These are phyloP conservation scores for Strigomonas culicis DNA, from an alignment of 208 protist species.

Conservation along the genomic window DNA sequence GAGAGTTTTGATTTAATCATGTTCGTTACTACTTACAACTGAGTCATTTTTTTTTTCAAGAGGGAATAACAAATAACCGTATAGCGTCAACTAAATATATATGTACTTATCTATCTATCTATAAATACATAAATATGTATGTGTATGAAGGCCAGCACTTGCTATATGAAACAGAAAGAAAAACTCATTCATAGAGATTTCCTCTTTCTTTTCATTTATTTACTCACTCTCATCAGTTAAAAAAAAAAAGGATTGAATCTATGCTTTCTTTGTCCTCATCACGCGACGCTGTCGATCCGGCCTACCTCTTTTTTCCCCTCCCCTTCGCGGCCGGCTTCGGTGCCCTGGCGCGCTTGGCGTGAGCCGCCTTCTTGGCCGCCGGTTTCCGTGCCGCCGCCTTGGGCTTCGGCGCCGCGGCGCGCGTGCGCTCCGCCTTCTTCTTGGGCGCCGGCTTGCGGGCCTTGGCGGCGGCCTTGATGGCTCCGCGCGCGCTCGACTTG, in stretches of 20 bases:
- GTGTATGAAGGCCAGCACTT: constrained; percentile 5
- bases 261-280: too few species aligned
- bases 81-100: too few species aligned
- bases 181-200: neutral
- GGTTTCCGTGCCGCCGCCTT: constrained; percentile 32
- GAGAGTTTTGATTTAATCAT: too few species aligned
- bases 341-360: too few species aligned
- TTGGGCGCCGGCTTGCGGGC: constrained; percentile 14
- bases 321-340: constrained; percentile 20
- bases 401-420: constrained; percentile 12
- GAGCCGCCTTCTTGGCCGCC: constrained; percentile 24
- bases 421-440: constrained; percentile 11
- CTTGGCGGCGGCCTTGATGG: constrained; percentile 24
- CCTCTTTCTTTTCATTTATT: too few species aligned
- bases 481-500: constrained; percentile 3
- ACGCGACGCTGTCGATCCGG: neutral
- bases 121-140: constrained; percentile 2
- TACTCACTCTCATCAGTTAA: too few species aligned
- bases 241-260: too few species aligned
- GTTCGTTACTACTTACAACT: too few species aligned
- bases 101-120: neutral
- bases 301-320: constrained; percentile 43
- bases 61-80: too few species aligned
- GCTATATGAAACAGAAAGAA: constrained; percentile 8
- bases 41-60: too few species aligned